These are phyloP conservation scores for Crucibulum laeve DNA, from an alignment of 768 basidiomycete genomes.

Conservation along the genomic window DNA sequence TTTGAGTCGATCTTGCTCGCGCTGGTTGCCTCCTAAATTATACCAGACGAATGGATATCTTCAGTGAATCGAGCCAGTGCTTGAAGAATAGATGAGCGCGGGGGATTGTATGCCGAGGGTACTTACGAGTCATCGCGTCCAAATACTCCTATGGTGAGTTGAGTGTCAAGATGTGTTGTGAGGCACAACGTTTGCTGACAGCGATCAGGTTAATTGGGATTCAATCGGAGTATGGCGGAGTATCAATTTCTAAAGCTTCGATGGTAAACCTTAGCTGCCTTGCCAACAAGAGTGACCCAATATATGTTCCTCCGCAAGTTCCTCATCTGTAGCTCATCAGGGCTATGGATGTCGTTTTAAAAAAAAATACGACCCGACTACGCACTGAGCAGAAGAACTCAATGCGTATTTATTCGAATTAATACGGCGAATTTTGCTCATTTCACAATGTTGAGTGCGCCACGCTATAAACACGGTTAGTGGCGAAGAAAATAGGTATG, in stretches of 20 bases:
- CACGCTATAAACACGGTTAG: no score
- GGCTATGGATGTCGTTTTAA: no score
- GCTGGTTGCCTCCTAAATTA: constrained; percentile 72
- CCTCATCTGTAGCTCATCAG: no score
- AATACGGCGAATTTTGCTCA: no score
- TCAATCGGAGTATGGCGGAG: constrained; percentile 21
- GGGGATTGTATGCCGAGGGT: constrained; percentile 5
- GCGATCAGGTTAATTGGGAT: constrained; percentile 4
- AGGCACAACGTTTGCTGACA: constrained; percentile 9
- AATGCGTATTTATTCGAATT: no score
- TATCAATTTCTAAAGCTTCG: constrained; percentile 8
- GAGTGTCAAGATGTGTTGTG: neutral
- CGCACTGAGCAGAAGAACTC: no score
- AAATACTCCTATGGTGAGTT: neutral
- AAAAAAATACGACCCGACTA: no score
- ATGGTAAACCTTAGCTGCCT: neutral
- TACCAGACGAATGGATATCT: constrained; percentile 6
- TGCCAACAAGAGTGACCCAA: no score
- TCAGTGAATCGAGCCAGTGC: constrained; percentile 16
- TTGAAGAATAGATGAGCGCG: constrained; percentile 7
- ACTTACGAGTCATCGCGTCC: constrained; percentile 52
- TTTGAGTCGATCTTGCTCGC: constrained; percentile 69
- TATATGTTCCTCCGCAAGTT: no score
- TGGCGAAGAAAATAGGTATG: no score
- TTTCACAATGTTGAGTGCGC: no score